These are phyloP conservation scores for Myxozyma kluyveri DNA, from an alignment of 805 yeast genomes.

Conservation along the genomic window DNA sequence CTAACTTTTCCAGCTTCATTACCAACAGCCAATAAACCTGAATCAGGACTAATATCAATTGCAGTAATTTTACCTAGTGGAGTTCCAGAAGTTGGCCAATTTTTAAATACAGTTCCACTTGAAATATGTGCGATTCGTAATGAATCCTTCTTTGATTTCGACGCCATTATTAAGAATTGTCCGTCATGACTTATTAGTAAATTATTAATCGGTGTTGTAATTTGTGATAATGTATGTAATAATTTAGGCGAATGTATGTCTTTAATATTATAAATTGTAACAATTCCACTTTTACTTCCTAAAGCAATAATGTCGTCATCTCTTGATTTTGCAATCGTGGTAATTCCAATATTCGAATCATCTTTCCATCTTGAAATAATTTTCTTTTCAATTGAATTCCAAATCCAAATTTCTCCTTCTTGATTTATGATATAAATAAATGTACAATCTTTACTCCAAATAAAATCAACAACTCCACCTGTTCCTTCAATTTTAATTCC, in stretches of 20 bases:
- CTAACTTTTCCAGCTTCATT: slow-evolving; percentile 89
- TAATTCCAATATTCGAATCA: slow-evolving; percentile 76
- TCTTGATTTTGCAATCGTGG: slow-evolving; percentile 54
- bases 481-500: slow-evolving; percentile 75
- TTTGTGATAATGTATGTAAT: slow-evolving; percentile 64
- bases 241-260: slow-evolving; percentile 47
- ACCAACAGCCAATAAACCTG: slow-evolving; percentile 83
- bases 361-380: slow-evolving; percentile 76
- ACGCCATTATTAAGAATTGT: slow-evolving; percentile 80
- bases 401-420: slow-evolving; percentile 89
- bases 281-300: slow-evolving; percentile 87
- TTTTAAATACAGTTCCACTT: slow-evolving; percentile 76
- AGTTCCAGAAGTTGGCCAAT: slow-evolving; percentile 97
- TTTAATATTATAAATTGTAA: slow-evolving; percentile 67
- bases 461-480: slow-evolving; percentile 80
- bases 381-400: slow-evolving; percentile 51
- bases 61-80: slow-evolving; percentile 93
- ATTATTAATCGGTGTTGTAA: slow-evolving; percentile 75
- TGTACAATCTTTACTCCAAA: slow-evolving; percentile 51
- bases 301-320: slow-evolving; percentile 79
- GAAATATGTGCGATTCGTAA: slow-evolving; percentile 84
- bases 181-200: slow-evolving; percentile 81
- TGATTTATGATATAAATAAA: slow-evolving; percentile 62
- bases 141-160: slow-evolving; percentile 82
- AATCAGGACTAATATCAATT: slow-evolving; percentile 72